A percentile compares a stretch with the other conserved stretches of the same genome.
These are phyloP conservation scores for Porphyrellus cyaneotinctus DNA, from an alignment of 768 basidiomycete genomes.

Conservation along the genomic window DNA sequence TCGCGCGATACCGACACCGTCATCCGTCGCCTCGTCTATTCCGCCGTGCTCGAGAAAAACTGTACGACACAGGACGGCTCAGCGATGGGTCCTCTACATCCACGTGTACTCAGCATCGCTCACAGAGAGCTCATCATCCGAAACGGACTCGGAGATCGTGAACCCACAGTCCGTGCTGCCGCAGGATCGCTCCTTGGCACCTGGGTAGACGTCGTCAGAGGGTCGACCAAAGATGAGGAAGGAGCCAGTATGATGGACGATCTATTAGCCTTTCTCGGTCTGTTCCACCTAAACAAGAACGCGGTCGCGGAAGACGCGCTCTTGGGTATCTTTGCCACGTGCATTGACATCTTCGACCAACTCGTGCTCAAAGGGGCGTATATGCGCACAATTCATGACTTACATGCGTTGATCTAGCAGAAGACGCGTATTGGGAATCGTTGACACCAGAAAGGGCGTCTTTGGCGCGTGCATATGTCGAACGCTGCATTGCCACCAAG, in stretches of 20 bases:
- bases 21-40: constrained; percentile 72
- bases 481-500: constrained; percentile 63
- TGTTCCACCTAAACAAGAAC: constrained; percentile 58
- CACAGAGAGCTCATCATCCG: constrained; percentile 77
- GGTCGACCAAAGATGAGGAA: constrained; percentile 34
- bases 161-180: constrained; percentile 64
- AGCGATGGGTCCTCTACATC: constrained; percentile 58
- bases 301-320: constrained; percentile 73
- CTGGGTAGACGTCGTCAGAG: constrained; percentile 67
- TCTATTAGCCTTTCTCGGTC: constrained; percentile 44
- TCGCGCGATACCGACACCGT: constrained; percentile 75
- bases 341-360: constrained; percentile 60
- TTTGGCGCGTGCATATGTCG: constrained; percentile 77
- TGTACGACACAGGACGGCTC: constrained; percentile 28
- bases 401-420: background rate
- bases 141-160: constrained; percentile 85
- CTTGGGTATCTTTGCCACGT: constrained; percentile 62
- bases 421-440: constrained; percentile 68
- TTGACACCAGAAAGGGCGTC: constrained; percentile 76
- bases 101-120: constrained; percentile 57
- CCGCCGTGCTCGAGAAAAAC: constrained; percentile 47
- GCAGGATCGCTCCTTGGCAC: constrained; percentile 65
- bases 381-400: background rate
- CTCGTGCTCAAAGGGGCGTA: constrained; percentile 66
- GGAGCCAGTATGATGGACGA: constrained; percentile 35